Evolutionary conservation across 495 filamentous ascomycete species (phyloP).

Genomic region (Aspergillus biplanus): DNA sequence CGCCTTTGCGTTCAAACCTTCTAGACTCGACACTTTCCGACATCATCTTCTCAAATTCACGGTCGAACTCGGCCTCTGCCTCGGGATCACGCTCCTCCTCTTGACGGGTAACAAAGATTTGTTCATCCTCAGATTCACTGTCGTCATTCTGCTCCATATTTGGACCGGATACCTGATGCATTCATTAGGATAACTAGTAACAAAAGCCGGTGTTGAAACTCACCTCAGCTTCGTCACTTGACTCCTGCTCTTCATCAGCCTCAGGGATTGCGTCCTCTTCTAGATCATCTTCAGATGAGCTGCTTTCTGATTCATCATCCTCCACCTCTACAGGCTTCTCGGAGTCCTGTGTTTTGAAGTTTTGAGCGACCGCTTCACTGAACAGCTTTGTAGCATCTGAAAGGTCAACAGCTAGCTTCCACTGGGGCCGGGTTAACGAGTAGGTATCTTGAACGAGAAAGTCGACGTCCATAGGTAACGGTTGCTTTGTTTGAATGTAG

Average conservation of each 20-base stretch:
- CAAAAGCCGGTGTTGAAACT: slow-evolving; percentile 13
- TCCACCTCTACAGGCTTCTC: slow-evolving; percentile 69
- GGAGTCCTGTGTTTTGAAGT: slow-evolving; percentile 76
- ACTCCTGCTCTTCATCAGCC: slow-evolving; percentile 60
- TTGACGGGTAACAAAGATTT: slow-evolving; percentile 86
- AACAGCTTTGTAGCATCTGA: slow-evolving; percentile 87
- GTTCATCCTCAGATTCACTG: slow-evolving; percentile 73
- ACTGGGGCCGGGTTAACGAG: slow-evolving; percentile 80
- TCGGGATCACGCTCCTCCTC: slow-evolving; percentile 93
- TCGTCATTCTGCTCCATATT: slow-evolving; percentile 48
- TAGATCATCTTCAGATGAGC: slow-evolving; percentile 65
- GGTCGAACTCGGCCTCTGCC: slow-evolving; percentile 95
- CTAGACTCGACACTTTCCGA: slow-evolving; percentile 91
- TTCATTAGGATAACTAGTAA: slow-evolving; percentile 6
- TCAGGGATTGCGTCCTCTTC: slow-evolving; percentile 60
- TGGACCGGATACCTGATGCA: slow-evolving; percentile 53
- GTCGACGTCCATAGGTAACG: slow-evolving; percentile 94
- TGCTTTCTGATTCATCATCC: slow-evolving; percentile 62
- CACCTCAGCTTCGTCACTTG: slow-evolving; percentile 63
- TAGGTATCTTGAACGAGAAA: slow-evolving; percentile 96
- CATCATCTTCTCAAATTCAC: slow-evolving; percentile 99
- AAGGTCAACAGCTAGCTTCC: slow-evolving; percentile 79
- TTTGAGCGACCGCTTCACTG: slow-evolving; percentile 82
- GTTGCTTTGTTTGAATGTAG: slow-evolving; percentile 92
- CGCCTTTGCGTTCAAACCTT: slow-evolving; percentile 89